A percentile compares a stretch with the other conserved stretches of the same genome.
These are phyloP conservation scores for Gaeumannomyces sp. DNA, from an alignment of 2,329 filamentous ascomycete genomes.

Conservation along the genomic window DNA sequence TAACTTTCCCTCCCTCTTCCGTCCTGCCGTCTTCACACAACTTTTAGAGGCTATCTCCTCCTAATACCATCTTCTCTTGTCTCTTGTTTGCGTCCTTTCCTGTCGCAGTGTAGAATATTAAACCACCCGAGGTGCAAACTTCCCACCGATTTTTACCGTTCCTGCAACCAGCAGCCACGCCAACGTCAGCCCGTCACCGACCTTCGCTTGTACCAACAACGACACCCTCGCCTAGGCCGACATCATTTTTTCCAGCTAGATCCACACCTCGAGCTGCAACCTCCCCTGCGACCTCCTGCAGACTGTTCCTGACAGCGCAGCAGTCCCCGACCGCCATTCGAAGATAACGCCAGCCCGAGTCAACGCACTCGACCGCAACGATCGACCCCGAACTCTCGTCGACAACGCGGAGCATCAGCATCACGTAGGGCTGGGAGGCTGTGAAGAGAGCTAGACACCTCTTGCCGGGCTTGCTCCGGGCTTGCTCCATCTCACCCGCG, in stretches of 20 bases:
- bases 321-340: background rate
- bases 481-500: slow-evolving; percentile 1
- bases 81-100: slow-evolving; percentile 1
- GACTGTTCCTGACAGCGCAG: slow-evolving; percentile 7
- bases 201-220: slow-evolving; percentile 3
- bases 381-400: background rate
- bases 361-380: background rate
- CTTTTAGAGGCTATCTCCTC: slow-evolving; percentile 5
- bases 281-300: background rate
- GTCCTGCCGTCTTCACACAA: slow-evolving; percentile 1
- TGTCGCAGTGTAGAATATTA: no score
- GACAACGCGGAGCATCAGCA: background rate
- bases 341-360: background rate
- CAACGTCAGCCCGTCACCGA: slow-evolving; percentile 2
- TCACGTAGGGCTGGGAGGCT: background rate
- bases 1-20: slow-evolving; percentile 2
- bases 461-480: background rate
- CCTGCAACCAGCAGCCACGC: background rate
- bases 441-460: background rate
- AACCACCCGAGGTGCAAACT: no score
- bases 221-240: background rate
- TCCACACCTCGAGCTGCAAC: slow-evolving; percentile 6
- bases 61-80: background rate
- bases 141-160: background rate
- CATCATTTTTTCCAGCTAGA: slow-evolving; percentile 3